Conservation (phyloP, 2,329 filamentous ascomycete species). For the Hymenoscyphus scutula region DNA sequence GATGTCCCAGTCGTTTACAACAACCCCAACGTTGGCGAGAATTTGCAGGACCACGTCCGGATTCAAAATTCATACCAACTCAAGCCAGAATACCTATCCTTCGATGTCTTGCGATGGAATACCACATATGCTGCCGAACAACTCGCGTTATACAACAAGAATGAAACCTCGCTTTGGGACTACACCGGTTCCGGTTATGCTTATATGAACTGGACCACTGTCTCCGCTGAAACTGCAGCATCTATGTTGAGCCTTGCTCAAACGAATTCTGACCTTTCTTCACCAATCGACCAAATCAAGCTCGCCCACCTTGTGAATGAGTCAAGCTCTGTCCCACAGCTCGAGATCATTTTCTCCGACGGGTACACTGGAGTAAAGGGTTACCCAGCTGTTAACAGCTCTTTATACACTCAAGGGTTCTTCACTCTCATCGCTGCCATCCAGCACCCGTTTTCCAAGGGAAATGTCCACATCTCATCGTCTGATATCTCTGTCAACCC, state of each 20-base stretch:
- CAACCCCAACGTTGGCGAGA: slow-evolving; percentile 50
- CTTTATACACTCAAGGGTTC: slow-evolving; percentile 23
- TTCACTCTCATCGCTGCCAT: slow-evolving; percentile 47
- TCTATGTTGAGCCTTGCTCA: slow-evolving; percentile 37
- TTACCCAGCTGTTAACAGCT: slow-evolving; percentile 19
- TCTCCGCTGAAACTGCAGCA: slow-evolving; percentile 36
- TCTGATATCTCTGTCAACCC: slow-evolving; percentile 40
- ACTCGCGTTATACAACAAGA: slow-evolving; percentile 32
- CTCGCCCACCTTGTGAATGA: slow-evolving; percentile 40
- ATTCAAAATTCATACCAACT: slow-evolving; percentile 28
- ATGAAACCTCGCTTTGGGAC: slow-evolving; percentile 23
- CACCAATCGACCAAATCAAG: slow-evolving; percentile 41
- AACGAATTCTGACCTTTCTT: slow-evolving; percentile 33
- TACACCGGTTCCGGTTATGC: slow-evolving; percentile 38
- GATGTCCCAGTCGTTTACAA: slow-evolving; percentile 46
- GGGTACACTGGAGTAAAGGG: slow-evolving; percentile 42
- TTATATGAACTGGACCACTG: slow-evolving; percentile 43
- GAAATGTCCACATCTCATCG: slow-evolving; percentile 53
- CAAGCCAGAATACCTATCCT: slow-evolving; percentile 20
- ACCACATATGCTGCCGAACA: slow-evolving; percentile 36
- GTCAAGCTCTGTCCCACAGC: slow-evolving; percentile 21
- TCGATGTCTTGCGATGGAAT: slow-evolving; percentile 26
- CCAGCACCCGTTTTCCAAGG: slow-evolving; percentile 56
- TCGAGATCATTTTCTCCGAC: slow-evolving; percentile 41
- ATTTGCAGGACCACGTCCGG: slow-evolving; percentile 45